Conservation (phyloP, 345 rosid species). For the Anacardium occidentale region DNA sequence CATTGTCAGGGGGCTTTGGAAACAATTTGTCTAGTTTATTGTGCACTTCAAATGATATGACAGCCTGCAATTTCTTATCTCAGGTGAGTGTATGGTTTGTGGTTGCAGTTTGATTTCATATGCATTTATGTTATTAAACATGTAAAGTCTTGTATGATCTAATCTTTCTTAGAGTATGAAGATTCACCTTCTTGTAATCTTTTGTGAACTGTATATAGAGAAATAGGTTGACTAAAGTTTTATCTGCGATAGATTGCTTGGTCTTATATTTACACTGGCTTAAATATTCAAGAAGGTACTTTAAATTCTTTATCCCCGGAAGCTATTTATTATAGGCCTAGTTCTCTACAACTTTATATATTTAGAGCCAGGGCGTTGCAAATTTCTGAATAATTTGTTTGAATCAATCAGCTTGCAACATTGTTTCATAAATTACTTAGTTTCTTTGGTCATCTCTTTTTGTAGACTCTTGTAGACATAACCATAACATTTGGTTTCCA, state of each 20-base stretch:
- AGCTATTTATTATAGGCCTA: background rate
- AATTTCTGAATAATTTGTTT: background rate
- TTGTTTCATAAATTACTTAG: background rate
- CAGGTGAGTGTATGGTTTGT: constrained; percentile 16
- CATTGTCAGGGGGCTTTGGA: constrained; percentile 12
- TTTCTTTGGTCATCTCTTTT: background rate
- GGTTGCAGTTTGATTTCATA: background rate
- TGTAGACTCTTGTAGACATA: background rate
- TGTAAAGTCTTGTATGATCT: background rate
- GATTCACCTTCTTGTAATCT: constrained; percentile 6
- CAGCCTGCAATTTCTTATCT: constrained; percentile 7
- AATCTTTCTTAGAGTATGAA: background rate
- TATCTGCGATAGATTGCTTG: background rate
- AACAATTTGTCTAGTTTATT: constrained; percentile 16
- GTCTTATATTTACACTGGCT: background rate
- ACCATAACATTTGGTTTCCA: background rate
- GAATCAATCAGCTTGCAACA: background rate
- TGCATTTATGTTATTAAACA: background rate
- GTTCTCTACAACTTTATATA: background rate
- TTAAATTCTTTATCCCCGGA: background rate
- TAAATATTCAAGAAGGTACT: background rate
- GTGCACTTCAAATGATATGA: constrained; percentile 8
- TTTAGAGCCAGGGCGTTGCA: background rate
- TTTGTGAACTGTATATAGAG: background rate
- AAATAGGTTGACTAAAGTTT: background rate